phyloP scores from a whole-genome alignment of 805 yeast species.

The Candida michaelii region DNA sequence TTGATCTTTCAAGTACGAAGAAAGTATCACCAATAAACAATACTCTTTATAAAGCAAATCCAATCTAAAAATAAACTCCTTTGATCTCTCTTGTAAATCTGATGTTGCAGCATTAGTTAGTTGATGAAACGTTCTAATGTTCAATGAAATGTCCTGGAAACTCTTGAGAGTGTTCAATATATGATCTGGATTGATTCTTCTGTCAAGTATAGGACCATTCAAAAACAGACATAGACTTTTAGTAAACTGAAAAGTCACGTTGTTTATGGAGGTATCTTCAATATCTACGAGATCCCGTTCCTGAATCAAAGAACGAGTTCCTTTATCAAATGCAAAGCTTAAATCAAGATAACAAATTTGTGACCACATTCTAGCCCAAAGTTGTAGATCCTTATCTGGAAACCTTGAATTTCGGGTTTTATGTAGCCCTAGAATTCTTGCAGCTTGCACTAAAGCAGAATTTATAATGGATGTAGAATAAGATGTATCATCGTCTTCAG shows the following conservation, averaged over 20 bases:
- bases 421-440: not conserved
- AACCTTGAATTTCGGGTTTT: not conserved
- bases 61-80: conserved; percentile 6
- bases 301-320: not conserved
- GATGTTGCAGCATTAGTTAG: not conserved
- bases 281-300: not conserved
- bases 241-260: too few species aligned
- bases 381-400: not conserved
- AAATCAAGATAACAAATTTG: not conserved
- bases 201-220: too few species aligned
- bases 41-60: conserved; percentile 2
- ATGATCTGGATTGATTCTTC: too few species aligned
- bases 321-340: conserved; percentile 2
- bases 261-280: too few species aligned
- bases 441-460: not conserved
- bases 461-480: not conserved
- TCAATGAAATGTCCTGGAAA: not conserved
- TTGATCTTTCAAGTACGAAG: not conserved
- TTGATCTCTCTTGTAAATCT: not conserved
- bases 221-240: too few species aligned
- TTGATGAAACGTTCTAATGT: not conserved
- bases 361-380: not conserved
- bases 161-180: not conserved
- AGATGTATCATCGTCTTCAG: conserved; percentile 7
- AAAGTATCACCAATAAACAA: not conserved